Percentiles rank a stretch among this genome's conserved stretches.
phyloP scores from a whole-genome alignment of 768 basidiomycete genomes.

The Holtermanniella nyarrowii region DNA sequence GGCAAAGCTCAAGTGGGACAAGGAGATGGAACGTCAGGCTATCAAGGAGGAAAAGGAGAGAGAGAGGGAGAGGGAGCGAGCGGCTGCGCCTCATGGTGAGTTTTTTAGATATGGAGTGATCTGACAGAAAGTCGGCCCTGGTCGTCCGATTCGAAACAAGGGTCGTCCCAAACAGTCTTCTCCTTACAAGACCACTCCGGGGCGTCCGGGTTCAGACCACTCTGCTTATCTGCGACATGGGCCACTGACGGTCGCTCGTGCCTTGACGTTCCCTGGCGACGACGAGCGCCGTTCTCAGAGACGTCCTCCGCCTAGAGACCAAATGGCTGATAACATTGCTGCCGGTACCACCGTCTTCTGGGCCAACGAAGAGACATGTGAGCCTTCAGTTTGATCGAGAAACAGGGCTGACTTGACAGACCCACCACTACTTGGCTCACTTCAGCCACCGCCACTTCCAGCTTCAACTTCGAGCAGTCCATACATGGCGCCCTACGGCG shows the following conservation, averaged over 20 bases:
- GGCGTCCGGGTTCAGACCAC: too few relatives aligned
- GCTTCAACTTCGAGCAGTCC: too few relatives aligned
- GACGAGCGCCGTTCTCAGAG: not conserved
- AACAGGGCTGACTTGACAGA: too few relatives aligned
- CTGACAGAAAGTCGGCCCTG: too few relatives aligned
- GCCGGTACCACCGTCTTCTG: not conserved
- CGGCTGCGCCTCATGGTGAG: not conserved
- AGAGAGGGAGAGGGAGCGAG: conserved; percentile 5
- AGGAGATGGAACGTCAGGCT: conserved; percentile 22
- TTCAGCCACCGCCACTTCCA: too few relatives aligned
- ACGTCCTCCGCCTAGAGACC: not conserved
- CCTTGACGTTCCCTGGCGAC: not conserved
- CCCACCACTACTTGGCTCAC: too few relatives aligned
- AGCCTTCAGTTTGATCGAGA: too few relatives aligned
- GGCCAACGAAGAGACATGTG: not conserved
- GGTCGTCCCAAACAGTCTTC: conserved; percentile 5
- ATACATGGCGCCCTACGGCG: too few relatives aligned
- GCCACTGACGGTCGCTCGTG: not conserved
- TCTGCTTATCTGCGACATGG: too few relatives aligned
- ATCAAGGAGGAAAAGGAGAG: conserved; percentile 16
- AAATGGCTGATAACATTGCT: not conserved
- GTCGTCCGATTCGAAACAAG: not conserved
- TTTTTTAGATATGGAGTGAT: not conserved
- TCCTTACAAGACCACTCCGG: too few relatives aligned
- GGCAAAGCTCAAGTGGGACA: conserved; percentile 22